Evolutionary conservation across 768 basidiomycete genomes (phyloP), one percentile per base, ranked within the genome.

Genomic region (Lentinula sp.): DNA sequence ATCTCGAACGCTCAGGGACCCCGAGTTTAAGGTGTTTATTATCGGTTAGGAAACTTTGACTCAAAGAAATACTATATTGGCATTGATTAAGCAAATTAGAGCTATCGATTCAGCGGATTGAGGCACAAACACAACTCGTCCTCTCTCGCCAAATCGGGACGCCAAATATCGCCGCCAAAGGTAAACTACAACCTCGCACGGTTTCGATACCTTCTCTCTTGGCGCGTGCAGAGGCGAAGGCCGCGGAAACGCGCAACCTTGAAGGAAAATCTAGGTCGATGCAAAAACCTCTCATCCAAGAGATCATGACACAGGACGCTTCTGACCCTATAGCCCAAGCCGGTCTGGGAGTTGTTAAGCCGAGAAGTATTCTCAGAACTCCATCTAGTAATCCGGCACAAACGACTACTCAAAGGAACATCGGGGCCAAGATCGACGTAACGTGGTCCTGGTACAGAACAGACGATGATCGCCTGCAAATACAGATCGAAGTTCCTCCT

Each of bases 111-210:
- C 86, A 87, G 66, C 83, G 82, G 8, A 81, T 89, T 50, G 87
- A 90, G 72, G 77, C 79, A 0, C 85, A 88, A 63, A 79, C 81
- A 7, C 67, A 77, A 4, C 67, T 90, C n/a, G 64, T 76, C 0
- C 79, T 92, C 48, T 90, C 90, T 1, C 82, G 89, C 23, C 78
- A 83, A 52, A 84, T 93, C 62, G 81, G 80, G 23, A 87, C 82
- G 0, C 91, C 91, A 5, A 93, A 93, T 71, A 90, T 93, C 57
- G 73, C 80, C 3, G 85, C 85, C 57, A 93, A 93, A 70, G 91
- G 91, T n/a, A 81, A 78, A 66, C 80, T 87, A 1, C 67, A 69
- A 32, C 79, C 84, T 13, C 84, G 90, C 37, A 80, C 79, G 12
- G 85, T 85, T 1, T 68, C 76, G 45, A 76, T 92, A 28, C 87